Percentiles rank a stretch among this genome's conserved stretches.
Evolutionary conservation across 1,284 basidiomycete genomes (phyloP).

Genomic region (Tremellales sp.): DNA sequence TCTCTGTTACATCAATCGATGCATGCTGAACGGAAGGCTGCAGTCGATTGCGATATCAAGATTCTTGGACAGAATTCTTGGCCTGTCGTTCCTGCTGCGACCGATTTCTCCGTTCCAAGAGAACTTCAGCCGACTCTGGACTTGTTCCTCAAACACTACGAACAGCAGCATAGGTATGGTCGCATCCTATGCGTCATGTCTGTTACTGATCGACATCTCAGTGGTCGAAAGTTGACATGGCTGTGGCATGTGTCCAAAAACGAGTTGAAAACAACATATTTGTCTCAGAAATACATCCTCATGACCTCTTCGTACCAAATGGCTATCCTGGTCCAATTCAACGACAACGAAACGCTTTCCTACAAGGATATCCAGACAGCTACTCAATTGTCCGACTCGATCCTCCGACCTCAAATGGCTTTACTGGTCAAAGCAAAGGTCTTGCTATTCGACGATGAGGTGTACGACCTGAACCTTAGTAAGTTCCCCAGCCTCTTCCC

Average conservation of each 20-base stretch:
- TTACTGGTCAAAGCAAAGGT: slow-evolving; percentile 87
- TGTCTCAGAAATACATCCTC: slow-evolving; percentile 91
- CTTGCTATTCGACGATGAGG: slow-evolving; percentile 71
- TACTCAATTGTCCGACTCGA: slow-evolving; percentile 78
- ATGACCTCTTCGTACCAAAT: slow-evolving; percentile 95
- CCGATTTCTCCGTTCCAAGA: slow-evolving; percentile 83
- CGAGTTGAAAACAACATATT: slow-evolving; percentile 88
- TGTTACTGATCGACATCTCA: slow-evolving; percentile 8
- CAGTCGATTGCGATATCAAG: slow-evolving; percentile 85
- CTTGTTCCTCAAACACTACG: slow-evolving; percentile 90
- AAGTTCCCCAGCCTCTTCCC: slow-evolving; percentile 34
- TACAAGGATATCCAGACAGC: slow-evolving; percentile 75
- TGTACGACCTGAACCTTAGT: slow-evolving; percentile 93
- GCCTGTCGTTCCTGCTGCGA: slow-evolving; percentile 78
- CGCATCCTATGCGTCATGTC: not conserved
- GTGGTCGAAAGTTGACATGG: slow-evolving; percentile 92
- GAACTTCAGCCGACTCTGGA: slow-evolving; percentile 86
- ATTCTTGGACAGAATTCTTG: slow-evolving; percentile 95
- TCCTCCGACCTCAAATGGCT: slow-evolving; percentile 76
- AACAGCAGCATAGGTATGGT: slow-evolving; percentile 73
- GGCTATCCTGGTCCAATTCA: slow-evolving; percentile 91
- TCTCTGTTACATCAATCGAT: not conserved
- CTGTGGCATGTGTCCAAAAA: slow-evolving; percentile 97
- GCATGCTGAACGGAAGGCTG: slow-evolving; percentile 1
- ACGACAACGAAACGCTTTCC: slow-evolving; percentile 78